These are phyloP conservation scores for Achaetomiella virescens DNA, from an alignment of 495 filamentous ascomycete species.

Conservation along the genomic window DNA sequence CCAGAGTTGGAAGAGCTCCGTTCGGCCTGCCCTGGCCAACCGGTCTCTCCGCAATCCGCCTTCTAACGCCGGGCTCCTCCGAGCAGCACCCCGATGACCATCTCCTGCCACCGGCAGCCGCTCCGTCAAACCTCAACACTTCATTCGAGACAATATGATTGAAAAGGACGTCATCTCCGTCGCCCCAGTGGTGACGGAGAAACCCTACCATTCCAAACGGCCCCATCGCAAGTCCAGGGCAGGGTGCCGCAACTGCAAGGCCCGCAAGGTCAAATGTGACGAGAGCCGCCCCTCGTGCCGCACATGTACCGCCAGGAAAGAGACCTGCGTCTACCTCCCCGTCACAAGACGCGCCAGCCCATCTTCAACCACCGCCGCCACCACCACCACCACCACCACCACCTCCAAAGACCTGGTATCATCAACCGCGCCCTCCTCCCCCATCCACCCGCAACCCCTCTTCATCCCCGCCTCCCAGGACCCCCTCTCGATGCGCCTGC, in stretches of 20 bases:
- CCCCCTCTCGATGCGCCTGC: slow-evolving; percentile 34
- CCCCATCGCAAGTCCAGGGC: slow-evolving; percentile 47
- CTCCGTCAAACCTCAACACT: background rate
- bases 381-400: background rate
- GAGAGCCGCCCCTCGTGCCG: slow-evolving; percentile 43
- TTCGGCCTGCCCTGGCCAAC: background rate
- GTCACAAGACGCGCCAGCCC: background rate
- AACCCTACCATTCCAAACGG: slow-evolving; percentile 41
- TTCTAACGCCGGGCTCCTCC: too few species aligned
- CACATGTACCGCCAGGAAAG: slow-evolving; percentile 38
- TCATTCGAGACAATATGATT: background rate
- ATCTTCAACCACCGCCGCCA: background rate
- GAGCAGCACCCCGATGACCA: too few species aligned
- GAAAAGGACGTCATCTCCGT: background rate
- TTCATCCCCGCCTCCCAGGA: slow-evolving; percentile 27
- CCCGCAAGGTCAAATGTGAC: slow-evolving; percentile 45
- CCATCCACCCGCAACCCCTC: slow-evolving; percentile 25
- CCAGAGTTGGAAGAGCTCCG: too few species aligned
- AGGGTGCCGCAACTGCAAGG: slow-evolving; percentile 47
- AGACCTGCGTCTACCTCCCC: slow-evolving; percentile 36
- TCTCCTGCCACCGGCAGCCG: too few species aligned
- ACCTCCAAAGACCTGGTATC: too few species aligned
- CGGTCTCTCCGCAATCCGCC: background rate
- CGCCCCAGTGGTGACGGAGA: slow-evolving; percentile 1
- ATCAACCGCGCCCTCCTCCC: too few species aligned